Base-by-base conservation (phyloP, 805 yeast genomes). In the Starmera pachycereana region DNA sequence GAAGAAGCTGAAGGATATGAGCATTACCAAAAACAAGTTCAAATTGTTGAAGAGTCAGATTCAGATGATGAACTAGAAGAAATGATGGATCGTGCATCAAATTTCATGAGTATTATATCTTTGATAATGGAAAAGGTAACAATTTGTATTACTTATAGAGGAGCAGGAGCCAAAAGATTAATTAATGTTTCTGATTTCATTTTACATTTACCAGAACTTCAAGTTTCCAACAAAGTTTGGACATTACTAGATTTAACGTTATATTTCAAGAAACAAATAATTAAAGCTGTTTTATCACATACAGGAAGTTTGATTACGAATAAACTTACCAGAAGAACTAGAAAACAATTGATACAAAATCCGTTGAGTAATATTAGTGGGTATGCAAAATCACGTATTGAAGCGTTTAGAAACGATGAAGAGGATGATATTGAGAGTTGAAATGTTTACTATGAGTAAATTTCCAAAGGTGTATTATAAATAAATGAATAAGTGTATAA, bases 221-320 rank as follows among this genome's bases (percentile, higher is more conserved):
- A 62, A 38, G 74, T 81, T 50, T 52, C 59, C 30, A 77, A 81
- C 56, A 75, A 74, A 63, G 71, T 82, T 5, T 81, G 94, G 84
- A 76, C 88, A 1, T 65, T 74, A 37, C 64, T 76, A 40, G 97
- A 89, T 48, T 61, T 89, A 33, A 65, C 80, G 3, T 52, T 71
- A 50, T 68, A 73, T 28, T 52, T 89, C 40, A 78, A 80, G 54
- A 81, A 76, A 52, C 78, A 76, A 31, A 51, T 81, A n/a, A 60
- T 78, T 32, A 77, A 71, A 52, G 66, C 78, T 2, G 58, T 81
- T 16, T 48, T 81, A 40, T 66, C 66, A 36, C 87, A 82, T 49
- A 71, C 89, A 0, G 96, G 95, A 4, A 76, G 80, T 42, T 73
- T 90, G 38, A 54, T 89, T 30, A 78, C 82, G n/a, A 86, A 86